A percentile compares a stretch with the other conserved stretches of the same genome.
phyloP scores from a whole-genome alignment of 2,329 filamentous ascomycete species.

The Ophiostoma tasmaniense region DNA sequence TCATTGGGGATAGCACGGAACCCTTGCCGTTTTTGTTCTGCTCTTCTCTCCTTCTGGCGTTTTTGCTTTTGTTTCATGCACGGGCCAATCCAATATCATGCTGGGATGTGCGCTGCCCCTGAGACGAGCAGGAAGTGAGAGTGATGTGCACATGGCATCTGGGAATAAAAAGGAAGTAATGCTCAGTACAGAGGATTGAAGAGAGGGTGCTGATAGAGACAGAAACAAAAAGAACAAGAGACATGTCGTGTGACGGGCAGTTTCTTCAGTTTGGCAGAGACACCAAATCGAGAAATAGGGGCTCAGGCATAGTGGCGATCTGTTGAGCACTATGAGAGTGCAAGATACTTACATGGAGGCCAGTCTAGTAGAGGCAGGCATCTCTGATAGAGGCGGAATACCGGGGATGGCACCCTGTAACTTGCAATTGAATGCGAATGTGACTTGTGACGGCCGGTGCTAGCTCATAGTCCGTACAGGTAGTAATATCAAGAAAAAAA shows the following conservation, averaged over 20 bases:
- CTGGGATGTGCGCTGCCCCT: constrained; percentile 6
- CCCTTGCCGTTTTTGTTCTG: neutral
- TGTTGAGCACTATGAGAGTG: neutral
- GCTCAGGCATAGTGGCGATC: neutral
- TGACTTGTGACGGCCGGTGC: neutral
- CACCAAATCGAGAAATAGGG: neutral
- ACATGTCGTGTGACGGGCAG: neutral
- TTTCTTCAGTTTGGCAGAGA: neutral
- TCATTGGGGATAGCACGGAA: constrained; percentile 1
- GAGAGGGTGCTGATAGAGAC: neutral
- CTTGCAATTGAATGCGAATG: neutral
- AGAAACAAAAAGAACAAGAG: neutral
- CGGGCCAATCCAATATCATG: neutral
- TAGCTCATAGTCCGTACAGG: neutral
- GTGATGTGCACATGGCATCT: neutral
- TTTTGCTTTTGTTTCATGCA: constrained; percentile 3
- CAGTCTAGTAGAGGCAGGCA: neutral
- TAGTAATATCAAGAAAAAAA: neutral
- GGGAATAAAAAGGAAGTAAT: neutral
- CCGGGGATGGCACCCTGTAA: neutral
- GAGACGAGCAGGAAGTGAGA: constrained; percentile 1
- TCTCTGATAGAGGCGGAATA: neutral
- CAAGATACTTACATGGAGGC: too few relatives aligned
- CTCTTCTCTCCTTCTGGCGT: neutral
- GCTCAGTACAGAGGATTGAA: neutral